Conservation (phyloP, 495 filamentous ascomycete genomes). For the Cryomyces antarcticus region DNA sequence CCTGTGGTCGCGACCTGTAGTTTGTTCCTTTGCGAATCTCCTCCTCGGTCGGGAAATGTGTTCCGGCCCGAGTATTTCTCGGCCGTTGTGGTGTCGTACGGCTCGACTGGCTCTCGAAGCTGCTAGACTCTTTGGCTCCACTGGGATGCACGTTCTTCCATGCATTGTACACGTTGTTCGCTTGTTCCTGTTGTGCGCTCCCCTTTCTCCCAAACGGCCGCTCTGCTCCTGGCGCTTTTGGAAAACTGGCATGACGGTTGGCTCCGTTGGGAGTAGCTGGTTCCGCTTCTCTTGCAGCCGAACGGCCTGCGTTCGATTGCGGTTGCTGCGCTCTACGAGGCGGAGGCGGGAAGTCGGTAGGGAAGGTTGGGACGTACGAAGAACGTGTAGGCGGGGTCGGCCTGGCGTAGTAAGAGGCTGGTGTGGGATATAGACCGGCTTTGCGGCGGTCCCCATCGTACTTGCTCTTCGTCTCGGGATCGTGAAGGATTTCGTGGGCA, state of each 20-base stretch:
- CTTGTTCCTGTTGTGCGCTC: neutral
- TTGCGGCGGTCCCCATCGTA: slow-evolving; percentile 55
- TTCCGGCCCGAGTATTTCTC: too few relatives aligned
- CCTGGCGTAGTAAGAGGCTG: neutral
- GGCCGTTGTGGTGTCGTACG: too few relatives aligned
- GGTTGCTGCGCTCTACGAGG: slow-evolving; percentile 7
- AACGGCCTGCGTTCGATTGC: too few relatives aligned
- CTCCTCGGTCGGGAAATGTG: too few relatives aligned
- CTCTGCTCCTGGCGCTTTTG: slow-evolving; percentile 1
- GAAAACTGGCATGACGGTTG: too few relatives aligned
- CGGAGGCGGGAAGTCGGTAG: slow-evolving; percentile 25
- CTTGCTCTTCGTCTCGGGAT: slow-evolving; percentile 42
- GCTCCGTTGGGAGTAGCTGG: too few relatives aligned
- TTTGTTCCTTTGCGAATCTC: too few relatives aligned
- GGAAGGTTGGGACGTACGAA: slow-evolving; percentile 16
- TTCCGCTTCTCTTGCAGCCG: too few relatives aligned
- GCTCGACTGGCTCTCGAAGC: too few relatives aligned
- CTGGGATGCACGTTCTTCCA: slow-evolving; percentile 29
- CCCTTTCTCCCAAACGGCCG: slow-evolving; percentile 9
- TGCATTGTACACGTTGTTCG: slow-evolving; percentile 17
- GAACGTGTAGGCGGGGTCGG: slow-evolving; percentile 22
- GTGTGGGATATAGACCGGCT: slow-evolving; percentile 13
- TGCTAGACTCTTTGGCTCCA: too few relatives aligned
- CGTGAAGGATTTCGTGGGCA: slow-evolving; percentile 64
- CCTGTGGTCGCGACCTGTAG: too few relatives aligned